A percentile compares a stretch with the other conserved stretches of the same genome.
Conservation (phyloP, 331 rosid species). For the Rosa hybrid region DNA sequence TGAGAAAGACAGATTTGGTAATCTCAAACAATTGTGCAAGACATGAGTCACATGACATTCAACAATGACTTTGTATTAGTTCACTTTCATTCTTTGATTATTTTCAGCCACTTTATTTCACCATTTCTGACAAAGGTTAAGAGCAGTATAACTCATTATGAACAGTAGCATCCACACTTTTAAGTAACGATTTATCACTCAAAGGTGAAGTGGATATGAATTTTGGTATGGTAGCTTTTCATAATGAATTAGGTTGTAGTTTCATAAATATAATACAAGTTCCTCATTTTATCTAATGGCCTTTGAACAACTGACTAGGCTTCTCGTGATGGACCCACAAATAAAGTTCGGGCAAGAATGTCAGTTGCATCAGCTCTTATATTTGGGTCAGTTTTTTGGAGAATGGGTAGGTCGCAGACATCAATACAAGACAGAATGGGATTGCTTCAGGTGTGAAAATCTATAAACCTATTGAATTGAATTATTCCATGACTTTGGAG, state of each 20-base stretch:
- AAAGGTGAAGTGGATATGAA: conserved; percentile 13
- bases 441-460: conserved; percentile 80
- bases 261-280: conserved; percentile 24
- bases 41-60: not conserved
- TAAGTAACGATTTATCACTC: conserved; percentile 5
- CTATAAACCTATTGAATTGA: not conserved
- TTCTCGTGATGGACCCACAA: conserved; percentile 90
- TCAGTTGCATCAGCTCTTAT: conserved; percentile 86
- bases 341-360: conserved; percentile 90
- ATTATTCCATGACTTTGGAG: not conserved
- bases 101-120: not conserved
- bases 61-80: not conserved
- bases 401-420: conserved; percentile 95
- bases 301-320: conserved; percentile 52
- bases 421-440: conserved; percentile 99
- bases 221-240: conserved; percentile 2
- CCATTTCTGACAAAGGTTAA: conserved; percentile 6
- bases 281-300: conserved; percentile 32
- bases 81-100: not conserved
- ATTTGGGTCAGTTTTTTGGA: conserved; percentile 95
- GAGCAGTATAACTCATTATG: conserved; percentile 14
- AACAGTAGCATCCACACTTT: conserved; percentile 16
- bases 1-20: not conserved
- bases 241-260: not conserved
- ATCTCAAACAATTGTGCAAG: not conserved